phyloP scores from a whole-genome alignment of 1,284 basidiomycete species.

The Cystobasidium slooffiae region DNA sequence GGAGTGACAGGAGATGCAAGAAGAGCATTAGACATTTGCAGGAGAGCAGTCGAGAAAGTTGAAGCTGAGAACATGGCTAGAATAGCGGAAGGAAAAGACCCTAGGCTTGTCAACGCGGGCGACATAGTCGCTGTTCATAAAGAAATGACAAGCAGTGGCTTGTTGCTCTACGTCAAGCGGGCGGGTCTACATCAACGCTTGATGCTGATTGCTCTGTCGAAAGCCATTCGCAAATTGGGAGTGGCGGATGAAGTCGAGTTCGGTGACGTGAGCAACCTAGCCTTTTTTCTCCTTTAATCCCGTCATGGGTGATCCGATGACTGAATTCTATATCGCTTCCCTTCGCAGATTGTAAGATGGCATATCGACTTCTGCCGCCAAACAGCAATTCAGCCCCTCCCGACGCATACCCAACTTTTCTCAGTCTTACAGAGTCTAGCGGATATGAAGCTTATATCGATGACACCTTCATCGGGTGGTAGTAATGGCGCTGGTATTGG shows the following conservation, averaged over 20 bases:
- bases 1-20: slow-evolving; percentile 94
- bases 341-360: slow-evolving; percentile 50
- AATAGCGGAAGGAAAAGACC: slow-evolving; percentile 58
- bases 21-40: slow-evolving; percentile 90
- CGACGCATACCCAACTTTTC: slow-evolving; percentile 48
- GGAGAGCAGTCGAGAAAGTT: slow-evolving; percentile 73
- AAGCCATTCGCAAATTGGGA: slow-evolving; percentile 80
- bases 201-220: slow-evolving; percentile 83
- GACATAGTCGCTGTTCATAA: slow-evolving; percentile 83
- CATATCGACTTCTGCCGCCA: slow-evolving; percentile 51
- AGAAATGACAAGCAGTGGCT: slow-evolving; percentile 89
- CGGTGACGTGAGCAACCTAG: slow-evolving; percentile 46
- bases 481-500: slow-evolving; percentile 15
- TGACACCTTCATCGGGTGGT: slow-evolving; percentile 42
- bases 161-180: slow-evolving; percentile 75
- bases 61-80: slow-evolving; percentile 46
- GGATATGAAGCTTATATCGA: slow-evolving; percentile 47
- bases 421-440: slow-evolving; percentile 48
- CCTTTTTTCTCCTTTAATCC: background rate
- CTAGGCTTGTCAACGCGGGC: slow-evolving; percentile 66
- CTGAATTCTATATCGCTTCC: background rate
- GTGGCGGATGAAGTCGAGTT: slow-evolving; percentile 59
- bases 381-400: slow-evolving; percentile 45
- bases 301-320: background rate
- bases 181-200: slow-evolving; percentile 85